phyloP scores from a whole-genome alignment of 75 land plant species.

The Cryptomeria japonica region DNA sequence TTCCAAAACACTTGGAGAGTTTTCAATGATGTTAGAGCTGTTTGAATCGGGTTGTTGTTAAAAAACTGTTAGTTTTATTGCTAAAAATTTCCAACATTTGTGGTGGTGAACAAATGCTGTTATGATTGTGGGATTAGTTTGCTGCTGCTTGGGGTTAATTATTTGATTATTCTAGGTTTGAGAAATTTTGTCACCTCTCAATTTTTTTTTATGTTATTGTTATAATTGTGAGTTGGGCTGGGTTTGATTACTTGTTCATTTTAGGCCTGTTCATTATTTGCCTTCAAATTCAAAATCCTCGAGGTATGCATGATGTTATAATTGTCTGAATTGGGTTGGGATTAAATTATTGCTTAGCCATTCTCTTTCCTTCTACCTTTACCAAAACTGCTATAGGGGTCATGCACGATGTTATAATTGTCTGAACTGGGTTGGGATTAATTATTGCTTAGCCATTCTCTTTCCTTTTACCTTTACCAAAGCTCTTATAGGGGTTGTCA shows the following conservation, averaged over 20 bases:
- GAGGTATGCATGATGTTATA: not conserved
- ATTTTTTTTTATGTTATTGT: not conserved
- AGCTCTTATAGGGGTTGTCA: not conserved
- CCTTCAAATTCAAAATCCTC: not conserved
- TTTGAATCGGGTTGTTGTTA: not conserved
- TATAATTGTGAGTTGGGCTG: not conserved
- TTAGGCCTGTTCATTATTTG: conserved; percentile 78
- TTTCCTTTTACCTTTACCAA: not conserved
- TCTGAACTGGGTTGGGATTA: too few species aligned
- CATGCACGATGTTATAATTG: not conserved
- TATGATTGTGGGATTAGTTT: not conserved
- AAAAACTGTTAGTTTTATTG: not conserved
- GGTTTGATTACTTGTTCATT: not conserved
- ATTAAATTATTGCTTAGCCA: too few species aligned
- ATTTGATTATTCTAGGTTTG: too few species aligned
- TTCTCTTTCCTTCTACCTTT: not conserved
- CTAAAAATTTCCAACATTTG: not conserved
- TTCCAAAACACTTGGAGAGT: not conserved
- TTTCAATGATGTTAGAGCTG: not conserved
- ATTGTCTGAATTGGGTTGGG: not conserved
- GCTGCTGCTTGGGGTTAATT: not conserved
- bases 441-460: not conserved
- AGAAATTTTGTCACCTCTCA: not conserved
- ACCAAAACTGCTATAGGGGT: not conserved
- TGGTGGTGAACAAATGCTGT: not conserved